Conservation (phyloP, 805 yeast species). For the Suhomyces tanzawaensis region DNA sequence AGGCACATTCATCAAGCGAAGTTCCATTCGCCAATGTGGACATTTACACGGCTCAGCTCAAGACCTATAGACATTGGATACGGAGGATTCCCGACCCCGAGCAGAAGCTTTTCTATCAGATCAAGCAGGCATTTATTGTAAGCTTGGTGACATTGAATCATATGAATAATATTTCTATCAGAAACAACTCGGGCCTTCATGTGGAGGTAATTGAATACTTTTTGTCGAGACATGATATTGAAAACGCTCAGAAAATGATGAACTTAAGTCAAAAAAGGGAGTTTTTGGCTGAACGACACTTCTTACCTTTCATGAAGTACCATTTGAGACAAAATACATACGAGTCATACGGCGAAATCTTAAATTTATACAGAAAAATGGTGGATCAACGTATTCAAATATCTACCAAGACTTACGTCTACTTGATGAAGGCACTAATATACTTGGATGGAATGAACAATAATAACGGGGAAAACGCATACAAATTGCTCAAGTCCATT, state of each 20-base stretch:
- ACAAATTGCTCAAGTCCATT: slow-evolving; percentile 27
- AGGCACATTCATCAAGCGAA: slow-evolving; percentile 29
- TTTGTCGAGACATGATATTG: slow-evolving; percentile 14
- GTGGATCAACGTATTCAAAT: slow-evolving; percentile 22
- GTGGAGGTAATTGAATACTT: slow-evolving; percentile 28
- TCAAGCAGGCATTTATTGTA: slow-evolving; percentile 13
- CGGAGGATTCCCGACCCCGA: slow-evolving; percentile 10
- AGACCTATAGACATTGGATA: slow-evolving; percentile 31
- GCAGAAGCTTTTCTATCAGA: slow-evolving; percentile 8
- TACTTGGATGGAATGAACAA: slow-evolving; percentile 21
- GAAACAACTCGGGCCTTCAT: slow-evolving; percentile 15
- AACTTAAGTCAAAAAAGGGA: slow-evolving; percentile 15
- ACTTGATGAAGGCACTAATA: slow-evolving; percentile 31
- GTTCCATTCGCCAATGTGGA: slow-evolving; percentile 30
- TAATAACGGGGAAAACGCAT: slow-evolving; percentile 25
- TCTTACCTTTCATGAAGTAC: slow-evolving; percentile 28
- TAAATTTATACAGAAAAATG: slow-evolving; percentile 35
- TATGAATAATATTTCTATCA: slow-evolving; percentile 8
- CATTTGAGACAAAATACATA: slow-evolving; percentile 16
- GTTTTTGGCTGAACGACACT: slow-evolving; percentile 24
- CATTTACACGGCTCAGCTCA: slow-evolving; percentile 27
- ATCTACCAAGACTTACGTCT: slow-evolving; percentile 28
- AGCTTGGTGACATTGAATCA: slow-evolving; percentile 11
- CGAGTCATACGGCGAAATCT: slow-evolving; percentile 21
- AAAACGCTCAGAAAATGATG: slow-evolving; percentile 21